Conservation (phyloP, 768 basidiomycete species). For the Cystofilobasidium ferigula region DNA sequence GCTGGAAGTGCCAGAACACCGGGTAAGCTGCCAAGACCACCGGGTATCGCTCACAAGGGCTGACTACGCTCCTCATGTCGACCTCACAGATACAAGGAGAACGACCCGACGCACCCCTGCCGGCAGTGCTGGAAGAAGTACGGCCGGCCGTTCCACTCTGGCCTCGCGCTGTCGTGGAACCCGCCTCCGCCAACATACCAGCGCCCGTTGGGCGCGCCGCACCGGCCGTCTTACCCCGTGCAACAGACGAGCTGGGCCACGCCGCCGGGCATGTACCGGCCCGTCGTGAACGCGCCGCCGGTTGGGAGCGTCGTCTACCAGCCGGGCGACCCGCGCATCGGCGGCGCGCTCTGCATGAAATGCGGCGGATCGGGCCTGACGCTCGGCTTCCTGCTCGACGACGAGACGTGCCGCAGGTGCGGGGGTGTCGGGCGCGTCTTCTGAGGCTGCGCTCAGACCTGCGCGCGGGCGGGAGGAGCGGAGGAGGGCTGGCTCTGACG, state of each 20-base stretch:
- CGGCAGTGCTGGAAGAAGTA: conserved; percentile 16
- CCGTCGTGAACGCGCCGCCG: not conserved
- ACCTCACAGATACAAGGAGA: conserved; percentile 5
- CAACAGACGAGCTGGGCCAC: not conserved
- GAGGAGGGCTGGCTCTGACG: no score
- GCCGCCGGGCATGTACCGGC: not conserved
- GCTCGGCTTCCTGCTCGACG: conserved; percentile 16
- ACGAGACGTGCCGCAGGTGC: conserved; percentile 7
- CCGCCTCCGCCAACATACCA: conserved; percentile 3
- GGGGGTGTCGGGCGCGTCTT: conserved; percentile 13
- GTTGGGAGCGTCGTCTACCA: conserved; percentile 9
- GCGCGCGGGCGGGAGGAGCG: no score
- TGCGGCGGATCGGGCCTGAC: conserved; percentile 2
- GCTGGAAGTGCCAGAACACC: conserved; percentile 15
- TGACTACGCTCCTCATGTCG: not conserved
- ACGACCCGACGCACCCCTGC: conserved; percentile 22
- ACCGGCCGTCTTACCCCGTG: not conserved
- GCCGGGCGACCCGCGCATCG: conserved; percentile 17
- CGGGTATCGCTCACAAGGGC: no score
- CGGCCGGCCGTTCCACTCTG: conserved; percentile 3
- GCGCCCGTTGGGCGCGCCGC: conserved; percentile 3
- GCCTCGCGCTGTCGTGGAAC: not conserved
- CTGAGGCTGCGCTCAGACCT: no score
- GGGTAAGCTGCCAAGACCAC: conserved; percentile 1
- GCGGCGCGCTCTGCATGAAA: conserved; percentile 1